These are phyloP conservation scores for Rhododendron henanense DNA, from an alignment of 148 eudicot genomes.

Conservation along the genomic window DNA sequence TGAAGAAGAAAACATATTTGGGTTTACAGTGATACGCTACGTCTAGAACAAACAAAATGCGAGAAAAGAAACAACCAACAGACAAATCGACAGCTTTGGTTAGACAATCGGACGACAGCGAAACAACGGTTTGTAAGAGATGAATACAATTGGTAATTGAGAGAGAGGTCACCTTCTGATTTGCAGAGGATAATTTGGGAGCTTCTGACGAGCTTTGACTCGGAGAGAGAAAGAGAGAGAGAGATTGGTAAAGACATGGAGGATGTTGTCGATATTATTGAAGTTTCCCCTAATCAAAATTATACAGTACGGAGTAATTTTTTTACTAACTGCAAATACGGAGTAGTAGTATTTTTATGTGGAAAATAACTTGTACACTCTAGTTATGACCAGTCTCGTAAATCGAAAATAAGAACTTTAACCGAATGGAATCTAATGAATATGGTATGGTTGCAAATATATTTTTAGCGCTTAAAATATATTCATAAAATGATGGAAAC, in stretches of 20 bases:
- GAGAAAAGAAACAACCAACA: neutral
- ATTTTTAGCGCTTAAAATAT: no score
- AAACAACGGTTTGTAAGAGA: neutral
- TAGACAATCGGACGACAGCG: neutral
- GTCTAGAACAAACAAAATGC: neutral
- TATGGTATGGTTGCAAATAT: no score
- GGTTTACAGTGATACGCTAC: neutral
- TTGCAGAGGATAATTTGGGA: constrained; percentile 7
- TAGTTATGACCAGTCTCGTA: no score
- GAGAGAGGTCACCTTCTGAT: constrained; percentile 5
- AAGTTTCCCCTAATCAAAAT: neutral
- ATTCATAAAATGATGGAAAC: no score
- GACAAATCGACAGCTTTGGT: neutral
- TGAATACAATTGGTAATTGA: neutral
- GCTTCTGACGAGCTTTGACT: constrained; percentile 8
- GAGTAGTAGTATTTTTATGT: no score
- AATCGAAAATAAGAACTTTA: no score
- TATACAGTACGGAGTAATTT: no score
- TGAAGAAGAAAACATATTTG: neutral
- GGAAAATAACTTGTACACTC: no score
- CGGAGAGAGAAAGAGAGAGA: no score
- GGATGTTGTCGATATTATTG: neutral
- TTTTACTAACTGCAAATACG: no score
- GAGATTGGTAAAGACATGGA: neutral
- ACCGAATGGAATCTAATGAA: rapidly evolving